Conservation (phyloP, 2,329 filamentous ascomycete genomes). For the Xylariales sp. region DNA sequence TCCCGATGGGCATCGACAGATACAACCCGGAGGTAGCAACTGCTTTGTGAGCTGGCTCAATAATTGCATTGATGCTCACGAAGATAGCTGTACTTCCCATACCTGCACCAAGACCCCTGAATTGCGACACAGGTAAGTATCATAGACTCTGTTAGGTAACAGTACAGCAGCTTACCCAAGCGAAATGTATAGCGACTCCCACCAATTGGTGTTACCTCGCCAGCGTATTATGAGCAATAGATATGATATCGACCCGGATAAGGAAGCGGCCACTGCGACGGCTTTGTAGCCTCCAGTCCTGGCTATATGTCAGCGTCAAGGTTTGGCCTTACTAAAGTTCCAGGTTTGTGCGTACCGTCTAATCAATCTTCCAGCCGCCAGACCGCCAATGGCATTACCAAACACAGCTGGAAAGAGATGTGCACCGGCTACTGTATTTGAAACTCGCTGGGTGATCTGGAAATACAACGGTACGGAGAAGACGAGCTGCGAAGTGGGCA, state of each 20-base stretch:
- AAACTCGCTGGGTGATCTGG: conserved; percentile 40
- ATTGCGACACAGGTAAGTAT: background rate
- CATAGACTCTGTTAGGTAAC: too few species aligned
- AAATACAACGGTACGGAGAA: conserved; percentile 49
- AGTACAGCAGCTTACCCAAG: conserved; percentile 16
- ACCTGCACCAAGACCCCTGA: conserved; percentile 38
- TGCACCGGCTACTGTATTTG: conserved; percentile 33
- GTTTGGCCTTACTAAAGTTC: background rate
- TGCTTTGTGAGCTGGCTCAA: conserved; percentile 32
- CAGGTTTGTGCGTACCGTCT: conserved; percentile 15
- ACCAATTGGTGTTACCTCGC: conserved; percentile 35
- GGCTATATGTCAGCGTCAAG: background rate
- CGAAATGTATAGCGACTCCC: conserved; percentile 37
- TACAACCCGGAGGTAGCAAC: conserved; percentile 38
- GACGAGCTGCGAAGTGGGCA: conserved; percentile 31
- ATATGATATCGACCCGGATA: conserved; percentile 3
- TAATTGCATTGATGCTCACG: conserved; percentile 36
- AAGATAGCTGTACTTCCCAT: conserved; percentile 36
- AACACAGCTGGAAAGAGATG: conserved; percentile 48
- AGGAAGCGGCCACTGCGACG: conserved; percentile 30
- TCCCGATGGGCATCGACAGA: conserved; percentile 31
- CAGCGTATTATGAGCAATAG: conserved; percentile 24
- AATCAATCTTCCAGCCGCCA: conserved; percentile 40
- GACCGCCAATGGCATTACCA: conserved; percentile 45
- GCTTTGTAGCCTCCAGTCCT: conserved; percentile 39